A percentile compares a stretch with the other conserved stretches of the same genome.
Conservation (phyloP, 352 stramenopile genomes). For the Globisporangium lucens region DNA sequence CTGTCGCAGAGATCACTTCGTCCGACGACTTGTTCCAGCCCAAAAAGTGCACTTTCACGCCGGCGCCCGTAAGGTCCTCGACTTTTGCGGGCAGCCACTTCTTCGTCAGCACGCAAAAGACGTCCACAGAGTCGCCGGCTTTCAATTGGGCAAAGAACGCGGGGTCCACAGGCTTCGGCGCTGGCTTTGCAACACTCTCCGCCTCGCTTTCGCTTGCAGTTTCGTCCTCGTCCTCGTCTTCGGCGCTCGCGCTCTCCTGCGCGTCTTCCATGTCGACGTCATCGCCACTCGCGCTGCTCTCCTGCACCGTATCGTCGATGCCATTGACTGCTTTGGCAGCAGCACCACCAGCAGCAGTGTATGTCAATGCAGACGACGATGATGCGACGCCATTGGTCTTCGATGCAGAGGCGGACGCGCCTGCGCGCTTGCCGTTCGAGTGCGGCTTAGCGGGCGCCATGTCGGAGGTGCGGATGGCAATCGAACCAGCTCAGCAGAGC, state of each 20-base stretch:
- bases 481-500: background rate
- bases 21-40: slow-evolving; percentile 59
- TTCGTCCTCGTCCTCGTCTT: background rate
- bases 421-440: background rate
- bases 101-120: slow-evolving; percentile 48
- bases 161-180: background rate
- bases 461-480: background rate
- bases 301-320: background rate
- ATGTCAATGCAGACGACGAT: background rate
- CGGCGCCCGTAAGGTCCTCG: slow-evolving; percentile 24
- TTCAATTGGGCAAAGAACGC: slow-evolving; percentile 22
- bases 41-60: slow-evolving; percentile 59
- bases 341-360: background rate
- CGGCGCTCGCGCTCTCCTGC: background rate
- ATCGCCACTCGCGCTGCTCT: background rate
- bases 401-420: background rate
- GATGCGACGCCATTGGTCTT: background rate
- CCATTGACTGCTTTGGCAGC: background rate
- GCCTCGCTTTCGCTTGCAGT: background rate
- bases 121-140: slow-evolving; percentile 47
- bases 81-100: slow-evolving; percentile 64
- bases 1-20: slow-evolving; percentile 37
- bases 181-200: background rate
- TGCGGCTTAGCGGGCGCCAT: background rate
- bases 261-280: slow-evolving; percentile 9